Conservation (phyloP, 208 protist species). For the Trypanosoma melophagium region DNA sequence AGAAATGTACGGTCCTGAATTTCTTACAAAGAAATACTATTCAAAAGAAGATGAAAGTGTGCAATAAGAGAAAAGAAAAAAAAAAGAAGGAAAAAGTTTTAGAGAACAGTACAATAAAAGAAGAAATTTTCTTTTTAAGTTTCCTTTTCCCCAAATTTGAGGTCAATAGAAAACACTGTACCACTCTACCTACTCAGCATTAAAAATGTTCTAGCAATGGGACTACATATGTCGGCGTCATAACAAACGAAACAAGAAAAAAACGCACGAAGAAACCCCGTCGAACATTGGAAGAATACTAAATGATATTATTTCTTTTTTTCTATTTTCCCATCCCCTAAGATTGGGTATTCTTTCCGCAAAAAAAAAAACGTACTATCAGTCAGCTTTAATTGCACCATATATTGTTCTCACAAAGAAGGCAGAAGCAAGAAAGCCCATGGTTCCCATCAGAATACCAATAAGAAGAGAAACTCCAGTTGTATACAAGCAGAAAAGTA, state of each 20-base stretch:
- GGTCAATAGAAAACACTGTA: background rate
- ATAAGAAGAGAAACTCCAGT: conserved; percentile 57
- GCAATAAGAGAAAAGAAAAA: background rate
- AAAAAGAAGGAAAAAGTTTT: background rate
- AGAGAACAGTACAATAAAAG: background rate
- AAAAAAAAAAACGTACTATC: background rate
- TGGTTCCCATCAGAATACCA: conserved; percentile 58
- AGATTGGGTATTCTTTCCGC: background rate
- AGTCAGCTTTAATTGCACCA: conserved; percentile 60
- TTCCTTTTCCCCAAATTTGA: background rate
- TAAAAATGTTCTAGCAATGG: background rate
- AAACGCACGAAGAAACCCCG: background rate
- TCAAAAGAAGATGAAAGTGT: background rate
- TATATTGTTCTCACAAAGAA: conserved; percentile 82
- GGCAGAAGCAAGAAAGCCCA: conserved; percentile 71
- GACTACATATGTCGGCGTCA: too few relatives aligned
- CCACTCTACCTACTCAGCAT: background rate
- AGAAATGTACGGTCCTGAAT: background rate
- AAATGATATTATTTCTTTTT: conserved; percentile 10
- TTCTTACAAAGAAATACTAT: background rate
- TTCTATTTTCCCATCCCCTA: background rate
- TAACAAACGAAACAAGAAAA: conserved; percentile 6
- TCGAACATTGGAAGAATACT: background rate
- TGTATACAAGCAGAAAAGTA: conserved; percentile 84
- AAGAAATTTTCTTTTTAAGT: conserved; percentile 7